phyloP scores from a whole-genome alignment of 495 filamentous ascomycete genomes.

The Xylaria intraflava region DNA sequence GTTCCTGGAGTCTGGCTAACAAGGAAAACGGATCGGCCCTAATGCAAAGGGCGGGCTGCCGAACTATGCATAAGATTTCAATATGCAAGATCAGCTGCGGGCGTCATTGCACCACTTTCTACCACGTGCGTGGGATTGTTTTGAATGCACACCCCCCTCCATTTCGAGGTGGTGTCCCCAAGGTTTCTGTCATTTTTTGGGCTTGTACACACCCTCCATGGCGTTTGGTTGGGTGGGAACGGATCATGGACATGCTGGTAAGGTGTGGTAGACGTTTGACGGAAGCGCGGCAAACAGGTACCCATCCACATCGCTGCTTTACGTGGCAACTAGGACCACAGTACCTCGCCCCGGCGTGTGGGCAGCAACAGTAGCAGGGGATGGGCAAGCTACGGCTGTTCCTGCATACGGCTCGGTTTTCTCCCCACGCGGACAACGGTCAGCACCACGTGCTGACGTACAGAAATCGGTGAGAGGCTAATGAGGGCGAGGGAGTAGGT shows the following conservation, averaged over 20 bases:
- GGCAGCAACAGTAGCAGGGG: conserved; percentile 13
- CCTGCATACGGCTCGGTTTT: conserved; percentile 21
- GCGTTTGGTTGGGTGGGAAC: conserved; percentile 13
- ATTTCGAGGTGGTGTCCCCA: conserved; percentile 6
- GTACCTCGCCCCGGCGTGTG: conserved; percentile 23
- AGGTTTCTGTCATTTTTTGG: conserved; percentile 8
- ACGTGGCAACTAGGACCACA: conserved; percentile 12
- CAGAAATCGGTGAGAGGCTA: conserved; percentile 18
- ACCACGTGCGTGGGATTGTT: conserved; percentile 10
- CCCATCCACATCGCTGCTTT: conserved; percentile 26
- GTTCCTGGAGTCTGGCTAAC: conserved; percentile 14
- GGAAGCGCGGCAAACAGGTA: conserved; percentile 23
- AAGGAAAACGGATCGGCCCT: conserved; percentile 7
- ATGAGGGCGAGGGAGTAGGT: conserved; percentile 23
- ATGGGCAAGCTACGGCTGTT: conserved; percentile 19
- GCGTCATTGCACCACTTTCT: conserved; percentile 9
- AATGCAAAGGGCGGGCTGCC: conserved; percentile 11
- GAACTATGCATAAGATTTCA: conserved; percentile 18
- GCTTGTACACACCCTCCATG: conserved; percentile 22
- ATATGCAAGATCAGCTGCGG: conserved; percentile 24
- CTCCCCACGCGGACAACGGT: conserved; percentile 14
- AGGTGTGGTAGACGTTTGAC: conserved; percentile 5
- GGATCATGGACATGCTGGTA: neutral
- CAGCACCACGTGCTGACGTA: conserved; percentile 23
- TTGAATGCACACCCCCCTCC: conserved; percentile 28